A percentile compares a stretch with the other conserved stretches of the same genome.
Evolutionary conservation across 805 yeast genomes (phyloP).

Genomic region (Starmerella bacillaris): DNA sequence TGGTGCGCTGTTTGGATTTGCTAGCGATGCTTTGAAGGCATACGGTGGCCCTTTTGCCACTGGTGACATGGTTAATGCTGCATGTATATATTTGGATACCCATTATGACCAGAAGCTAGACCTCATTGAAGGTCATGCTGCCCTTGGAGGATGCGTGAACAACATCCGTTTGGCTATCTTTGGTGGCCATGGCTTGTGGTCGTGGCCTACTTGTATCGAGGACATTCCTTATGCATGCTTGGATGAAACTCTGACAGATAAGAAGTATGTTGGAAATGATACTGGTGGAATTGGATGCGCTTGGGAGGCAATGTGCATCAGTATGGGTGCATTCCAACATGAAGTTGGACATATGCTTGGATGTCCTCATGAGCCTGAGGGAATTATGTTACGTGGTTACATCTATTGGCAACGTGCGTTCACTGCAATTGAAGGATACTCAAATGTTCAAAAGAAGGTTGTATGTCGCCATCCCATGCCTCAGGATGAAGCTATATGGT

Average conservation of each 20-base stretch:
- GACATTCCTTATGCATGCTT: conserved; percentile 48
- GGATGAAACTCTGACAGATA: conserved; percentile 50
- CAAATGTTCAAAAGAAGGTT: conserved; percentile 19
- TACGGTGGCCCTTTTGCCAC: conserved; percentile 38
- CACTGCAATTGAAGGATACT: conserved; percentile 47
- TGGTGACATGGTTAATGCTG: conserved; percentile 47
- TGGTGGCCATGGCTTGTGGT: conserved; percentile 79
- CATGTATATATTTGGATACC: conserved; percentile 68
- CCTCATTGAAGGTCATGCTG: conserved; percentile 72
- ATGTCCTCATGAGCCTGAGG: conserved; percentile 78
- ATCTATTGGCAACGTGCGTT: conserved; percentile 65
- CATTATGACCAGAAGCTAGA: conserved; percentile 52
- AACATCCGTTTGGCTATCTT: conserved; percentile 66
- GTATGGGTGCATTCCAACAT: conserved; percentile 87
- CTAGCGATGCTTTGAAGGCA: conserved; percentile 48
- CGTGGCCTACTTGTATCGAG: conserved; percentile 81
- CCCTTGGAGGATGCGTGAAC: conserved; percentile 74
- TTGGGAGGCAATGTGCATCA: conserved; percentile 78
- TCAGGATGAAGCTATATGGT: conserved; percentile 69
- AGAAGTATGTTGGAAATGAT: conserved; percentile 75
- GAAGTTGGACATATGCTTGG: conserved; percentile 86
- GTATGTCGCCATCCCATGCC: conserved; percentile 29
- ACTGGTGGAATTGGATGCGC: conserved; percentile 63
- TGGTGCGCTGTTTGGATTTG: conserved; percentile 65
- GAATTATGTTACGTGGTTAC: conserved; percentile 83